Conservation (phyloP, 495 filamentous ascomycete species). For the Penicillium ochrochloron region DNA sequence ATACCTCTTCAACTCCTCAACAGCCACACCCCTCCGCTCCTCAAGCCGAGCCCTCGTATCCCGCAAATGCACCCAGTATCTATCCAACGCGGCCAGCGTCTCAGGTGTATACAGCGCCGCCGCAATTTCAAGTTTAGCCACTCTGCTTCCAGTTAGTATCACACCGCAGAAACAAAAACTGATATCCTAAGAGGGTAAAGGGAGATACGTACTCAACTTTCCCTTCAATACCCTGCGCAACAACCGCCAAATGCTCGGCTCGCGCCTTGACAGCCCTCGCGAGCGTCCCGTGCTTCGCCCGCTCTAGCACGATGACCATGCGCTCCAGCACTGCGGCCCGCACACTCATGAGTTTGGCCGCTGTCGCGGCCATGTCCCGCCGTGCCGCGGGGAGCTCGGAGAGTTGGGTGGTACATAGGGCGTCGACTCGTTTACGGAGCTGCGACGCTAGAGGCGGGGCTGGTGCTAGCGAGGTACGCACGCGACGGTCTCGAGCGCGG, state of each 20-base stretch:
- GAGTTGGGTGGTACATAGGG: constrained; percentile 37
- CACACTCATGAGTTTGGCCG: constrained; percentile 40
- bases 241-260: constrained; percentile 62
- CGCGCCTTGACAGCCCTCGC: constrained; percentile 59
- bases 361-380: constrained; percentile 43
- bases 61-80: constrained; percentile 58
- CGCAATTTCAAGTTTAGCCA: constrained; percentile 45
- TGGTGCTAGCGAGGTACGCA: constrained; percentile 30
- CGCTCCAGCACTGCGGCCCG: constrained; percentile 43
- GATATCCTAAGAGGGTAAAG: neutral
- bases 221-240: constrained; percentile 57
- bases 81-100: constrained; percentile 57
- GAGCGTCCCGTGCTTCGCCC: constrained; percentile 67
- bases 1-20: constrained; percentile 58
- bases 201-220: constrained; percentile 53
- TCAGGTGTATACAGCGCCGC: constrained; percentile 62
- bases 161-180: neutral
- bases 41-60: constrained; percentile 53
- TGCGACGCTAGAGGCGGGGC: constrained; percentile 34
- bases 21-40: constrained; percentile 48
- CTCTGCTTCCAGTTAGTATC: constrained; percentile 31
- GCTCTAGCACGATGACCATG: constrained; percentile 54
- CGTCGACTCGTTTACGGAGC: constrained; percentile 31
- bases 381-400: constrained; percentile 40
- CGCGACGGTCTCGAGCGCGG: constrained; percentile 36